A percentile compares a stretch with the other conserved stretches of the same genome.
phyloP scores from a whole-genome alignment of 495 filamentous ascomycete species.

The Penicillium malachiteum region DNA sequence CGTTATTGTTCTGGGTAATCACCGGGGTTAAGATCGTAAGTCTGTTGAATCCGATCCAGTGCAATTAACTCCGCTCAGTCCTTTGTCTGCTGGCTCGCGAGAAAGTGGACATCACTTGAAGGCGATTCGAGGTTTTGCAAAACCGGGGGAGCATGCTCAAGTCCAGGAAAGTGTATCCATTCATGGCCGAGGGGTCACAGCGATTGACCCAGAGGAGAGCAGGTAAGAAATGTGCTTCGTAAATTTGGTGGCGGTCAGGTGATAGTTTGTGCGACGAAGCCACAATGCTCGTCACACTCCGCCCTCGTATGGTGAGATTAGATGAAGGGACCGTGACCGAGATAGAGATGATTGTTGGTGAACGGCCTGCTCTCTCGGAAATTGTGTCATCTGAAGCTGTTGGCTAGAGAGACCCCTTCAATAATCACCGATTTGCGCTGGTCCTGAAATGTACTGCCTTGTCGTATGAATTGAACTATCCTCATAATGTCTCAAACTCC shows the following conservation, averaged over 20 bases:
- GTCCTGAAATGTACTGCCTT: too few species aligned
- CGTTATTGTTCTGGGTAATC: neutral
- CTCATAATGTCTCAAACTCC: constrained; percentile 27
- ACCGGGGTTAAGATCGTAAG: neutral
- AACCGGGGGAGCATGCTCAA: too few species aligned
- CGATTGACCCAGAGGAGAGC: neutral
- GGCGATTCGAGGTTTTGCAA: too few species aligned
- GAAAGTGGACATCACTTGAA: too few species aligned
- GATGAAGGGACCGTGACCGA: constrained; percentile 1
- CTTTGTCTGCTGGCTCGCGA: neutral
- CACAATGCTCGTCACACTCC: constrained; percentile 2
- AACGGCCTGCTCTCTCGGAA: neutral
- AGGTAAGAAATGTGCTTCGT: neutral
- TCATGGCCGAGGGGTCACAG: neutral
- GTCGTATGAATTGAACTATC: too few species aligned
- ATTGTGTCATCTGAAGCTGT: neutral
- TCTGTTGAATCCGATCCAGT: neutral
- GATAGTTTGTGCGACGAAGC: constrained; percentile 11
- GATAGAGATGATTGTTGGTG: neutral
- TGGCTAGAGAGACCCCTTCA: too few species aligned
- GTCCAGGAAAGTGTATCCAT: neutral
- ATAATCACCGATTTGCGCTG: too few species aligned
- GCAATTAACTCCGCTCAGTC: neutral
- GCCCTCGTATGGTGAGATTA: neutral
- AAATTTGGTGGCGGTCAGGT: constrained; percentile 18